These are phyloP conservation scores for Debaryomyces prosopidis DNA, from an alignment of 805 yeast species.

Conservation along the genomic window DNA sequence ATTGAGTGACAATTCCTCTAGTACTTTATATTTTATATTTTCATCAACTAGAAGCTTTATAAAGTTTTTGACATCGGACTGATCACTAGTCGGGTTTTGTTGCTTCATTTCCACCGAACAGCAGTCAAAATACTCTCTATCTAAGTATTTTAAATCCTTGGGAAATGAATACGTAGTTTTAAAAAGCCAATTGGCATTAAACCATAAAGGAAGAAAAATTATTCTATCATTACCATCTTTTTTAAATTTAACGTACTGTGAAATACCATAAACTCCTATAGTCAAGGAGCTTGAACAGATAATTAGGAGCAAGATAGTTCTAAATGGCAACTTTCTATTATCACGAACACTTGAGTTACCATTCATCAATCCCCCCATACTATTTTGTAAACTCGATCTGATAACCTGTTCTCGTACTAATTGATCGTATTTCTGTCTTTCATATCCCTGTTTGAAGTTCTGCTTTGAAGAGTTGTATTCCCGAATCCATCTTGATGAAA, in stretches of 20 bases:
- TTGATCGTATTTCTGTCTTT: conserved; percentile 15
- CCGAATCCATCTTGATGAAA: neutral
- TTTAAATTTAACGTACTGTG: conserved; percentile 14
- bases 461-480: conserved; percentile 2
- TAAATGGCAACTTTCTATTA: conserved; percentile 15
- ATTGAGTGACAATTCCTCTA: conserved; percentile 24
- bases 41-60: conserved; percentile 15
- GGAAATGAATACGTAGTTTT: conserved; percentile 25
- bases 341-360: neutral
- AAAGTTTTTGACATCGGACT: conserved; percentile 11
- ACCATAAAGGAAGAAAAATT: conserved; percentile 25
- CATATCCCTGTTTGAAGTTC: conserved; percentile 8
- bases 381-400: conserved; percentile 10
- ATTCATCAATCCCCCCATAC: conserved; percentile 7
- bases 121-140: conserved; percentile 17
- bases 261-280: conserved; percentile 22
- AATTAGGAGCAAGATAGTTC: conserved; percentile 19
- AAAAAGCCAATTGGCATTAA: conserved; percentile 26
- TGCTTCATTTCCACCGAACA: conserved; percentile 14
- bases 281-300: conserved; percentile 22
- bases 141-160: conserved; percentile 24
- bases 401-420: conserved; percentile 9
- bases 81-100: conserved; percentile 5
- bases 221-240: conserved; percentile 10
- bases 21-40: conserved; percentile 25